Evolutionary conservation across 2,329 filamentous ascomycete genomes (phyloP).

Genomic region (Colletotrichum acutatum): DNA sequence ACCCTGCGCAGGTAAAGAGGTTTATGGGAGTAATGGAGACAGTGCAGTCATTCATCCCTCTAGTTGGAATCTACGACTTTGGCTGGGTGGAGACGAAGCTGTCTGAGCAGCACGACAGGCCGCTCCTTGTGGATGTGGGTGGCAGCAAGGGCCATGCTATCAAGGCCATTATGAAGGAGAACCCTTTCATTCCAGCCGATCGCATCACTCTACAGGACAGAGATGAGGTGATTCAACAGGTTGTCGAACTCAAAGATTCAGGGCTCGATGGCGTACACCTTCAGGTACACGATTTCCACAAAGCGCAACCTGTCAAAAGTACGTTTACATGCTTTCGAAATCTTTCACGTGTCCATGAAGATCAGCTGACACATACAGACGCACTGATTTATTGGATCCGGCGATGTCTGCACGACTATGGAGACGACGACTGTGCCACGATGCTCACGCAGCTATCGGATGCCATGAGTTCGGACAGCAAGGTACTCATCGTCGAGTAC

Average conservation of each 20-base stretch:
- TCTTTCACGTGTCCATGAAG: not conserved
- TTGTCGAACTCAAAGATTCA: not conserved
- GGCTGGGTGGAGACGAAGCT: conserved; percentile 40
- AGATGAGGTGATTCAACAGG: conserved; percentile 34
- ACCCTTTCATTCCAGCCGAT: conserved; percentile 11
- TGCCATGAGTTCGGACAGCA: conserved; percentile 46
- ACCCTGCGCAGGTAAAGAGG: conserved; percentile 39
- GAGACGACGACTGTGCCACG: conserved; percentile 43
- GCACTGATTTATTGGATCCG: conserved; percentile 50
- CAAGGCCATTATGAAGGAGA: conserved; percentile 33
- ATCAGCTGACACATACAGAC: conserved; percentile 37
- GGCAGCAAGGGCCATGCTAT: conserved; percentile 44
- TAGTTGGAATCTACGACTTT: conserved; percentile 45
- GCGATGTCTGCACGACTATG: conserved; percentile 51
- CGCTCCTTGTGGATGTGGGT: conserved; percentile 47
- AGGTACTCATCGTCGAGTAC: conserved; percentile 46
- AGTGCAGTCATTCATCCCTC: conserved; percentile 38
- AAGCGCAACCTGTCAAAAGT: conserved; percentile 37
- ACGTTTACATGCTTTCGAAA: not conserved
- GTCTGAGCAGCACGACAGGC: conserved; percentile 18
- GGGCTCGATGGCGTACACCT: conserved; percentile 2
- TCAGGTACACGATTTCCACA: conserved; percentile 36
- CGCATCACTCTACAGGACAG: conserved; percentile 38
- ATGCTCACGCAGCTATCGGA: conserved; percentile 44
- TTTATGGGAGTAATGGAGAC: conserved; percentile 45